Percentiles rank a stretch among this genome's conserved stretches.
Conservation (phyloP, 1,284 basidiomycete species). For the Nidula niveotomentosa region DNA sequence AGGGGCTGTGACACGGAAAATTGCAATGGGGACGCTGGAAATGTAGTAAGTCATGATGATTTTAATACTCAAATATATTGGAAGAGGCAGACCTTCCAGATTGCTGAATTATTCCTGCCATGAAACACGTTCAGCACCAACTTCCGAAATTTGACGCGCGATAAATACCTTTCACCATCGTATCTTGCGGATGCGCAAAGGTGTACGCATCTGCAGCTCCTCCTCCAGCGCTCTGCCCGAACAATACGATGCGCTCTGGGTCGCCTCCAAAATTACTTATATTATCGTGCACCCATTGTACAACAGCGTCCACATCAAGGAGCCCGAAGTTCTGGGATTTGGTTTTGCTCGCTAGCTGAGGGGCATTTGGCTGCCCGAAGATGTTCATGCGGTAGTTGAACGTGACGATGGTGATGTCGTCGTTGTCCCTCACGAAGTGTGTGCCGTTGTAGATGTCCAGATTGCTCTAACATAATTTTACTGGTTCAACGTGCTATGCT, state of each 20-base stretch:
- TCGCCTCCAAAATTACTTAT: slow-evolving; percentile 33
- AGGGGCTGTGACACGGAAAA: slow-evolving; percentile 5
- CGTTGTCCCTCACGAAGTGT: slow-evolving; percentile 18
- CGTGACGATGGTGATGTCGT: slow-evolving; percentile 18
- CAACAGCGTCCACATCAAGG: slow-evolving; percentile 18
- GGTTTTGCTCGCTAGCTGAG: slow-evolving; percentile 14
- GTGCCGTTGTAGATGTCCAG: slow-evolving; percentile 13
- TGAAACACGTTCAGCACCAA: neutral
- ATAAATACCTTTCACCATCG: slow-evolving; percentile 22
- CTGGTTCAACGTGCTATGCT: too few relatives aligned
- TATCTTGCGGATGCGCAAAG: slow-evolving; percentile 27
- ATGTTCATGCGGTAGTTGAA: slow-evolving; percentile 24
- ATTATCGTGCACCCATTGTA: slow-evolving; percentile 24
- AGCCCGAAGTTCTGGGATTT: slow-evolving; percentile 22
- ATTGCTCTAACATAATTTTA: slow-evolving; percentile 7
- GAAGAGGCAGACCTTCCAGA: slow-evolving; percentile 25
- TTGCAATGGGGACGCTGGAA: neutral
- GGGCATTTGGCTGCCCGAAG: slow-evolving; percentile 20
- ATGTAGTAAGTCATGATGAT: neutral
- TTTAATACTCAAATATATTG: neutral
- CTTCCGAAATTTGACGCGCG: neutral
- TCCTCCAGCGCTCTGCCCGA: slow-evolving; percentile 32
- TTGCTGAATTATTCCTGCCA: slow-evolving; percentile 29
- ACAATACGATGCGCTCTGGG: slow-evolving; percentile 28
- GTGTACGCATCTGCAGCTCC: slow-evolving; percentile 27